Conservation (phyloP, 2,329 filamentous ascomycete species). For the Macrophomina phaseolina region DNA sequence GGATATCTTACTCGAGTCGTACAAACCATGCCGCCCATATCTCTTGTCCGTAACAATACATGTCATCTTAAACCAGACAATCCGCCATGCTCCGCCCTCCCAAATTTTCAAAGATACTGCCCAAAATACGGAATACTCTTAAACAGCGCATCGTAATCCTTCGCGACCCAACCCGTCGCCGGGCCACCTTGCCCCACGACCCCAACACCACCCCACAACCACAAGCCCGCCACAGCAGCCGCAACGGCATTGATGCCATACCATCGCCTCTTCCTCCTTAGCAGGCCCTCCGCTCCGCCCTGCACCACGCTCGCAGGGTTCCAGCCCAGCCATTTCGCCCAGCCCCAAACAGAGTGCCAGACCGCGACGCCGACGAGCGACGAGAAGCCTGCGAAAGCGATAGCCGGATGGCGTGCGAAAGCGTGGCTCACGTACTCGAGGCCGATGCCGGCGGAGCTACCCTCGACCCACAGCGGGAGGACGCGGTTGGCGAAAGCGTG, state of each 20-base stretch:
- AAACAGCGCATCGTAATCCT: conserved; percentile 78
- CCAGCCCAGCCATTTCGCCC: conserved; percentile 78
- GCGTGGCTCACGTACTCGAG: conserved; percentile 85
- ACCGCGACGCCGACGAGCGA: conserved; percentile 70
- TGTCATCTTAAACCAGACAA: background rate
- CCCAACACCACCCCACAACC: conserved; percentile 81
- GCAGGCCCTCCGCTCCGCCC: conserved; percentile 55
- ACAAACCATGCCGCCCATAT: conserved; percentile 7
- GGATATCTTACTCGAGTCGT: conserved; percentile 12
- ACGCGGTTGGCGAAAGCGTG: conserved; percentile 79
- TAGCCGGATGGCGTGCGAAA: conserved; percentile 71
- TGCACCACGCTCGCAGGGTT: conserved; percentile 62
- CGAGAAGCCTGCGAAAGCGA: conserved; percentile 72
- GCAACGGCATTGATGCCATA: conserved; percentile 72
- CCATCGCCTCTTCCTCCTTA: conserved; percentile 69
- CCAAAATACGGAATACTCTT: conserved; percentile 63
- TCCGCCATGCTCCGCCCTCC: background rate
- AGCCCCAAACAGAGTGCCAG: conserved; percentile 83
- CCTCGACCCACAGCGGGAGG: conserved; percentile 76
- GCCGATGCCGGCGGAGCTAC: conserved; percentile 84
- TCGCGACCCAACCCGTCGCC: conserved; percentile 78
- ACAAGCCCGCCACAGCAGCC: conserved; percentile 65
- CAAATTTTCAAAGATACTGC: conserved; percentile 51
- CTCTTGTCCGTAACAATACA: background rate
- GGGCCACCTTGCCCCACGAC: conserved; percentile 75